A percentile compares a stretch with the other conserved stretches of the same genome.
These are phyloP conservation scores for Aquilaria yunnanensis DNA, from an alignment of 345 rosid species.

Conservation along the genomic window DNA sequence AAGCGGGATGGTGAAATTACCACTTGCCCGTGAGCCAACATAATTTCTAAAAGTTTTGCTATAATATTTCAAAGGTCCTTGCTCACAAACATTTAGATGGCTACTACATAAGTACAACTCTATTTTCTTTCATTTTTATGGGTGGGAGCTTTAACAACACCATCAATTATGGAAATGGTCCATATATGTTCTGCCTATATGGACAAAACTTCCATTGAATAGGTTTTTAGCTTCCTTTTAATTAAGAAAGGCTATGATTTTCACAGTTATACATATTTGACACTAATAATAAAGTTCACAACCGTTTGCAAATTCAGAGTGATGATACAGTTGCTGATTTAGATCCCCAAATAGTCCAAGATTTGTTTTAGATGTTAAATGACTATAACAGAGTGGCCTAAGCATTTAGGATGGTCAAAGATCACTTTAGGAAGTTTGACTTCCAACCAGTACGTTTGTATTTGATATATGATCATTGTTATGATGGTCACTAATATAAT, in stretches of 20 bases:
- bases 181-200: not conserved
- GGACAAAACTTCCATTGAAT: not conserved
- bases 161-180: not conserved
- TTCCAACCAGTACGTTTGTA: not conserved
- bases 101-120: no score
- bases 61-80: not conserved
- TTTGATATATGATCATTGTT: no score
- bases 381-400: not conserved
- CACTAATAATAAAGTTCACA: not conserved
- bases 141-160: no score
- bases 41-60: not conserved
- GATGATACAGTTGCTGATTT: not conserved
- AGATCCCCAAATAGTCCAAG: not conserved
- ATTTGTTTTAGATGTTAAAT: not conserved
- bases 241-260: no score
- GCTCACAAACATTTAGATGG: not conserved
- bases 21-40: not conserved
- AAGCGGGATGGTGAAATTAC: not conserved
- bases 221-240: not conserved
- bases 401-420: not conserved
- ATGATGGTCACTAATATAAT: no score
- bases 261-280: not conserved
- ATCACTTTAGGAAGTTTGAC: not conserved
- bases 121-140: no score
- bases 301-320: not conserved